These are phyloP conservation scores for Magnaporthales sp. DNA, from an alignment of 2,329 filamentous ascomycete genomes.

Conservation along the genomic window DNA sequence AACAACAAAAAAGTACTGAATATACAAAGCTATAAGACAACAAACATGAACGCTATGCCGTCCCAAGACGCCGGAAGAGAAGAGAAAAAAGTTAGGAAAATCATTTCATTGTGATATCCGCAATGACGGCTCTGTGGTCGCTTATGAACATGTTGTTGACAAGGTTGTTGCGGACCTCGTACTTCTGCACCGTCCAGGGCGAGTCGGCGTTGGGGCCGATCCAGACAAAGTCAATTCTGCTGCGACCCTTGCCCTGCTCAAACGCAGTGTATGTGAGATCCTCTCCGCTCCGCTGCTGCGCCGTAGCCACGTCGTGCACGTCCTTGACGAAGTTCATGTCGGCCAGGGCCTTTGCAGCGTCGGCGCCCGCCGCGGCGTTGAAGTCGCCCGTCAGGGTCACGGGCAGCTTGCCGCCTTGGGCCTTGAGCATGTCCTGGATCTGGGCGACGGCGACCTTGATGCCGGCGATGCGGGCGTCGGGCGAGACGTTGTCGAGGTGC, in stretches of 20 bases:
- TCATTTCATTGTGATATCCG: conserved; percentile 5
- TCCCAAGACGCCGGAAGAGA: background rate
- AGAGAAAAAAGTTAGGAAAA: background rate
- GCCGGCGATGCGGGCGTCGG: conserved; percentile 29
- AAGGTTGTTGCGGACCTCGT: background rate
- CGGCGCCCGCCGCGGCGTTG: conserved; percentile 2
- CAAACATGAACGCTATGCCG: background rate
- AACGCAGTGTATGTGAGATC: background rate
- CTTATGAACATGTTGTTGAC: conserved; percentile 6
- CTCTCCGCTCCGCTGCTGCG: background rate
- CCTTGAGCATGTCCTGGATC: conserved; percentile 12
- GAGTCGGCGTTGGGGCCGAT: conserved; percentile 7
- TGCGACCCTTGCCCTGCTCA: conserved; percentile 5
- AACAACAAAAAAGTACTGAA: background rate
- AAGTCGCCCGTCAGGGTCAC: conserved; percentile 8
- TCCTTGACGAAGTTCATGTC: background rate
- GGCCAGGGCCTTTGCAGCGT: conserved; percentile 4
- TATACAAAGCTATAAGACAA: background rate
- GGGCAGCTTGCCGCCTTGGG: background rate
- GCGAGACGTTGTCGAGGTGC: conserved; percentile 42
- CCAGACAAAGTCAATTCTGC: conserved; percentile 8
- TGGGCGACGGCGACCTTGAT: conserved; percentile 34
- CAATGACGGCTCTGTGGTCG: conserved; percentile 7
- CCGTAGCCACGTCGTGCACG: background rate
- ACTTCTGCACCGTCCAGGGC: background rate